A percentile compares a stretch with the other conserved stretches of the same genome.
Evolutionary conservation across 495 filamentous ascomycete species (phyloP).

Genomic region (Amphirosellinia nigrospora): DNA sequence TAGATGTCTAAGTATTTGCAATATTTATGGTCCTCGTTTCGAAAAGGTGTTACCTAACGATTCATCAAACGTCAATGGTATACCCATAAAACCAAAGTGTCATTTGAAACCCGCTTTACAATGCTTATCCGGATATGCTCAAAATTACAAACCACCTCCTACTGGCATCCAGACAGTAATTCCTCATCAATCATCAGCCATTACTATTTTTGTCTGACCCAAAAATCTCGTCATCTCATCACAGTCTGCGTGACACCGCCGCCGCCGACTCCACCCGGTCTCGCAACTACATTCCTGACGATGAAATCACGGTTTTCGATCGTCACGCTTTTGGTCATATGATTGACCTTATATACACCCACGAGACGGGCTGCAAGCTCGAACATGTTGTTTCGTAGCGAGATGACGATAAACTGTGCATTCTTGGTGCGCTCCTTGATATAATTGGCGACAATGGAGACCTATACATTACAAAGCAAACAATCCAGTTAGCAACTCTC

Average conservation of each 20-base stretch:
- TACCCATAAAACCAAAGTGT: not conserved
- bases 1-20: not conserved
- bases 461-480: conserved; percentile 54
- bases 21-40: not conserved
- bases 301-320: conserved; percentile 92
- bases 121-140: conserved; percentile 11
- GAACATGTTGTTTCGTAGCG: conserved; percentile 98
- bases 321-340: conserved; percentile 99
- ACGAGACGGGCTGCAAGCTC: conserved; percentile 92
- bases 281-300: conserved; percentile 28
- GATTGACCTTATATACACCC: conserved; percentile 98
- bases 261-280: conserved; percentile 20
- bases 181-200: conserved; percentile 13
- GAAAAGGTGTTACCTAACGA: not conserved
- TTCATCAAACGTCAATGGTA: not conserved
- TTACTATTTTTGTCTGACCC: not conserved
- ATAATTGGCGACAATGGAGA: conserved; percentile 96
- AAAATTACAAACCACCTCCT: not conserved
- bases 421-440: conserved; percentile 99
- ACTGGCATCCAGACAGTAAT: not conserved
- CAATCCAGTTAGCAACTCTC: not conserved
- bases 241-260: conserved; percentile 27
- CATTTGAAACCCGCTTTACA: not conserved
- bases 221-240: conserved; percentile 14
- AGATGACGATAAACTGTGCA: conserved; percentile 98